Conservation (phyloP, 192 early-diverging fungal genomes). For the Podila horticola region DNA sequence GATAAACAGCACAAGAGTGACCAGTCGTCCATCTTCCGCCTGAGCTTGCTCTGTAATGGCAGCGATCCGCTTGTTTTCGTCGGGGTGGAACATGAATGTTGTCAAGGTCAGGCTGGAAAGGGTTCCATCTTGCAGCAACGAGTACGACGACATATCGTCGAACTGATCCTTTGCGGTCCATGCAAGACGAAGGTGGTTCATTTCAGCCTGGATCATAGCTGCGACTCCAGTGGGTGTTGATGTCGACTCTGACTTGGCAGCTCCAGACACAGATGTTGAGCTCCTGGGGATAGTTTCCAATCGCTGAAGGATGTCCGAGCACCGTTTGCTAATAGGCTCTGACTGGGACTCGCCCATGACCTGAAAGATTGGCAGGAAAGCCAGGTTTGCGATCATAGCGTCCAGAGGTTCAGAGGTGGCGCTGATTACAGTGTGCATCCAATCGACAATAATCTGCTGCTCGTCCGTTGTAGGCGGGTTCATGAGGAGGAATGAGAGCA, state of each 20-base stretch:
- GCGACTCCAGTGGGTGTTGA: constrained; percentile 10
- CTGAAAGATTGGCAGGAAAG: constrained; percentile 63
- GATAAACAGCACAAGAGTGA: constrained; percentile 58
- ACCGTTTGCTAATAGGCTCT: constrained; percentile 28
- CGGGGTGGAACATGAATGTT: constrained; percentile 51
- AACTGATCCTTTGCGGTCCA: constrained; percentile 2
- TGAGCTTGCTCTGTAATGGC: constrained; percentile 31
- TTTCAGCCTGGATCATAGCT: constrained; percentile 33
- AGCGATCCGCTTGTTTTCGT: constrained; percentile 24
- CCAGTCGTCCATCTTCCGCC: constrained; percentile 43
- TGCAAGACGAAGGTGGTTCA: constrained; percentile 8
- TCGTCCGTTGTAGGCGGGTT: constrained; percentile 57
- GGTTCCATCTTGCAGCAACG: constrained; percentile 14
- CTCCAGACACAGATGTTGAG: background rate
- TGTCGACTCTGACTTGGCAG: background rate
- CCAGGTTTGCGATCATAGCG: constrained; percentile 46
- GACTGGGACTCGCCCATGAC: constrained; percentile 53
- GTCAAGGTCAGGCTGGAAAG: constrained; percentile 42
- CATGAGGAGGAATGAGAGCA: constrained; percentile 56
- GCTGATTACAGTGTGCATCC: constrained; percentile 33
- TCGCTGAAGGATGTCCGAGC: constrained; percentile 38
- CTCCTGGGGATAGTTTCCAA: constrained; percentile 34
- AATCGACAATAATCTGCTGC: constrained; percentile 50
- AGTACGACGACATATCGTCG: constrained; percentile 5
- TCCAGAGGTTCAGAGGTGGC: background rate